Evolutionary conservation across 1,139 yeast species (phyloP).

Genomic region (Martiniozyma asiatica): DNA sequence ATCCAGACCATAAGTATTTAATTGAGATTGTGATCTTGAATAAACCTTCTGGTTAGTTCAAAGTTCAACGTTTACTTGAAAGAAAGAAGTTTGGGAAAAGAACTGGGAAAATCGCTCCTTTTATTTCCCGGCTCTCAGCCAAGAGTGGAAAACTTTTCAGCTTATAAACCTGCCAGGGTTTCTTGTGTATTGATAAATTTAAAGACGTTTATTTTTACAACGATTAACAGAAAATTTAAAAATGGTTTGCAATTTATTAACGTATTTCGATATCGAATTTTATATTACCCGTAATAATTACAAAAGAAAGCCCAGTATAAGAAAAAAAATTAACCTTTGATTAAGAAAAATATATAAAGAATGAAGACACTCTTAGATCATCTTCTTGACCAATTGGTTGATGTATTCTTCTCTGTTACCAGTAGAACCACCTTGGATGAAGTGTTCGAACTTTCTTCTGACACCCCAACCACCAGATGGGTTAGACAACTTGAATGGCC

Average conservation of each 20-base stretch:
- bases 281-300: not conserved
- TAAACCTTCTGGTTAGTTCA: too few species aligned
- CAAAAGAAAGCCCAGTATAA: slow-evolving; percentile 4
- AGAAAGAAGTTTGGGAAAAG: not conserved
- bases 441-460: slow-evolving; percentile 98
- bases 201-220: too few species aligned
- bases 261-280: too few species aligned
- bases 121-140: too few species aligned
- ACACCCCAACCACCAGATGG: slow-evolving; percentile 99
- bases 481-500: slow-evolving; percentile 99
- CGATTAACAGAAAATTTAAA: too few species aligned
- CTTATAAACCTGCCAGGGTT: too few species aligned
- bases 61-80: not conserved
- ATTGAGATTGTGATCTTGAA: too few species aligned
- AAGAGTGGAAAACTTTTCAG: too few species aligned
- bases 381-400: slow-evolving; percentile 94
- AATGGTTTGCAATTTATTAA: too few species aligned
- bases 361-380: slow-evolving; percentile 83
- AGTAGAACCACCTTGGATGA: slow-evolving; percentile 99
- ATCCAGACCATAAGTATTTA: slow-evolving; percentile 6
- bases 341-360: slow-evolving; percentile 2
- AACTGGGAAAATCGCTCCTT: not conserved
- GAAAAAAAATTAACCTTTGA: too few species aligned
- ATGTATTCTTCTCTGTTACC: slow-evolving; percentile 99
- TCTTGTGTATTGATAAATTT: too few species aligned